Percentiles rank a stretch among this genome's conserved stretches.
Evolutionary conservation across 148 eudicot genomes (phyloP).

Genomic region (Silene uniflora): DNA sequence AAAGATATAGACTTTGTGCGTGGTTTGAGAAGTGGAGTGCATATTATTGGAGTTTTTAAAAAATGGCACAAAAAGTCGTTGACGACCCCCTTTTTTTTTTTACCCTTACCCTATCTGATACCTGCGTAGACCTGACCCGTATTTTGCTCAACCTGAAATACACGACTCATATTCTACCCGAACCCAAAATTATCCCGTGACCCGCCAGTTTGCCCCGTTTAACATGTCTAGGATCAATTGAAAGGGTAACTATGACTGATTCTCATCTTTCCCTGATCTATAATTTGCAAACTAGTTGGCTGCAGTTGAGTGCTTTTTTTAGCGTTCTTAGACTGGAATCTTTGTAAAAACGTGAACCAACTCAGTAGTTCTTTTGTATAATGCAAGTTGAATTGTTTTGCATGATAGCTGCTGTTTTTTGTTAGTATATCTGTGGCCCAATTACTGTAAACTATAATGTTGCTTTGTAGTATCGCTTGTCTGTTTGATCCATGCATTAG

Average conservation of each 20-base stretch:
- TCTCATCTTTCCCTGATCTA: neutral
- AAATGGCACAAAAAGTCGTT: no score
- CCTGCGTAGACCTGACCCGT: no score
- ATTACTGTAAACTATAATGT: neutral
- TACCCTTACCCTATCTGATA: no score
- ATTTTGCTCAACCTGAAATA: no score
- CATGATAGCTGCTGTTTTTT: neutral
- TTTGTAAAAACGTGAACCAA: slow-evolving; percentile 1
- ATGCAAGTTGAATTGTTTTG: neutral
- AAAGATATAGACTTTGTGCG: neutral
- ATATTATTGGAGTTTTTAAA: no score
- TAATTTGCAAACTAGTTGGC: neutral
- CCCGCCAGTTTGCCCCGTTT: neutral
- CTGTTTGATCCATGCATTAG: neutral
- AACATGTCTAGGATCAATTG: neutral
- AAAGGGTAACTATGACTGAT: neutral
- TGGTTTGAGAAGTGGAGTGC: slow-evolving; percentile 5
- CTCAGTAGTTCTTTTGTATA: neutral
- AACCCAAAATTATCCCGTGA: no score
- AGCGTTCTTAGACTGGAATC: neutral
- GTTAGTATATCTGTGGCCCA: neutral
- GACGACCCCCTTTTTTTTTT: no score
- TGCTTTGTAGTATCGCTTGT: neutral
- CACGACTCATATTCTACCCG: no score
- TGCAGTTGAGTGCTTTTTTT: neutral